A percentile compares a stretch with the other conserved stretches of the same genome.
phyloP scores from a whole-genome alignment of 1,284 basidiomycete genomes.

The Marasmius oreades region DNA sequence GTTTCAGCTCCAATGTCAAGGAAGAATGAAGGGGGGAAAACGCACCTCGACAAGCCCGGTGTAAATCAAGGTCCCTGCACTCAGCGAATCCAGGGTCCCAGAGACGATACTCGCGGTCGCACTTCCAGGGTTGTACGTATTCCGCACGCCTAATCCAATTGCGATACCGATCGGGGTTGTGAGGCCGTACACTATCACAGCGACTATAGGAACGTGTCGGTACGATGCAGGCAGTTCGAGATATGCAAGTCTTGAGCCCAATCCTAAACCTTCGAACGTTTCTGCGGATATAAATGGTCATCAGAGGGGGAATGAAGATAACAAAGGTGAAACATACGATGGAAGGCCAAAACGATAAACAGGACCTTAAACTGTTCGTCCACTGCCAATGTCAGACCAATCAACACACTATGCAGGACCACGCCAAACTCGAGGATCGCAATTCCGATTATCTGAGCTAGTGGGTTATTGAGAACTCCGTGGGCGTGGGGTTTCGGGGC shows the following conservation, averaged over 20 bases:
- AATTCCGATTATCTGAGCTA: slow-evolving; percentile 83
- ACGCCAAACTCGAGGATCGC: slow-evolving; percentile 90
- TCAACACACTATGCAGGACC: slow-evolving; percentile 84
- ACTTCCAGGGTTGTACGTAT: slow-evolving; percentile 78
- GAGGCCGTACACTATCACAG: slow-evolving; percentile 69
- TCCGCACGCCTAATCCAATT: slow-evolving; percentile 78
- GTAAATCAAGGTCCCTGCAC: slow-evolving; percentile 87
- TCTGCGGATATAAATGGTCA: slow-evolving; percentile 41
- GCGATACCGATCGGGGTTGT: slow-evolving; percentile 86
- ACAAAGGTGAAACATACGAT: slow-evolving; percentile 50
- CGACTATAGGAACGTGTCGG: slow-evolving; percentile 61
- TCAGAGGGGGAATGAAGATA: not conserved
- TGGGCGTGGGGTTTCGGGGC: not conserved
- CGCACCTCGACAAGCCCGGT: slow-evolving; percentile 85
- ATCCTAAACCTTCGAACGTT: slow-evolving; percentile 88
- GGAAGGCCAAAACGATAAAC: slow-evolving; percentile 90
- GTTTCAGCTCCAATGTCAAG: slow-evolving; percentile 1
- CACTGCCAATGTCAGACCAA: slow-evolving; percentile 92
- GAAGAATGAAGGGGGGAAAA: slow-evolving; percentile 3
- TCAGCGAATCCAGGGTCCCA: slow-evolving; percentile 83
- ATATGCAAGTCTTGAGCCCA: slow-evolving; percentile 82
- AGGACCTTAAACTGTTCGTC: slow-evolving; percentile 78
- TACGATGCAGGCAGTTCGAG: slow-evolving; percentile 61
- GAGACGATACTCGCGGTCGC: slow-evolving; percentile 75
- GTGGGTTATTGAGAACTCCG: slow-evolving; percentile 38